Percentiles rank a stretch among this genome's conserved stretches.
Conservation (phyloP, 129 eudicot genomes). For the Scalesia atractyloides region DNA sequence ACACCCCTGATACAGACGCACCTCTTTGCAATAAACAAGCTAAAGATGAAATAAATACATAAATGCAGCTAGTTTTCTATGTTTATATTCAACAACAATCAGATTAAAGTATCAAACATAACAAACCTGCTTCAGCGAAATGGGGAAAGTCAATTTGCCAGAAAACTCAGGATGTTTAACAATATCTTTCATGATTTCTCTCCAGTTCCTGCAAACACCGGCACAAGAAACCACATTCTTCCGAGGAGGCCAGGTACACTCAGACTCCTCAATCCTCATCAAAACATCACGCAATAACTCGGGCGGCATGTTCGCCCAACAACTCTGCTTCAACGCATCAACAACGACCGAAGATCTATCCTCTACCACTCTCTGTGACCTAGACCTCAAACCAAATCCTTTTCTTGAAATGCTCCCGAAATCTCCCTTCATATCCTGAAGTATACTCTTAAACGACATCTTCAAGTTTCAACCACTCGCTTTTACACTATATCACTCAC, state of each 20-base stretch:
- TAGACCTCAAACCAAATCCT: constrained; percentile 87
- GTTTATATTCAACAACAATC: not conserved
- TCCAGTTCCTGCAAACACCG: constrained; percentile 94
- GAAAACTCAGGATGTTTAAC: constrained; percentile 67
- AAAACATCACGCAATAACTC: constrained; percentile 89
- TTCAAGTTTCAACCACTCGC: constrained; percentile 13
- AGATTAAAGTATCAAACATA: not conserved
- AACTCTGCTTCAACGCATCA: constrained; percentile 84
- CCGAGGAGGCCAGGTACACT: constrained; percentile 69
- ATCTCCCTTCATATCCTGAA: constrained; percentile 89
- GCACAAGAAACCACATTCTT: constrained; percentile 86
- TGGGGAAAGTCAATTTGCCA: constrained; percentile 81
- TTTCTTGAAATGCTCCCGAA: constrained; percentile 77
- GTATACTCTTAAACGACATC: constrained; percentile 79
- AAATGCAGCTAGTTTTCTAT: constrained; percentile 8
- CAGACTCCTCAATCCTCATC: constrained; percentile 82
- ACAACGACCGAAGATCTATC: constrained; percentile 40
- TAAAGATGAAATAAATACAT: not conserved
- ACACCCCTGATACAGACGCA: not conserved
- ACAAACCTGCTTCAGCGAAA: constrained; percentile 90
- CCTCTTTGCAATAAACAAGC: not conserved
- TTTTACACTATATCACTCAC: constrained; percentile 5
- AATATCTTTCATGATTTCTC: constrained; percentile 76
- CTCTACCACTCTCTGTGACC: constrained; percentile 65
- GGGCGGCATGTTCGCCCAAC: constrained; percentile 96